Percentiles rank a stretch among this genome's conserved stretches.
phyloP scores from a whole-genome alignment of 2,329 filamentous ascomycete genomes.

The Ceratocystis huliohia region DNA sequence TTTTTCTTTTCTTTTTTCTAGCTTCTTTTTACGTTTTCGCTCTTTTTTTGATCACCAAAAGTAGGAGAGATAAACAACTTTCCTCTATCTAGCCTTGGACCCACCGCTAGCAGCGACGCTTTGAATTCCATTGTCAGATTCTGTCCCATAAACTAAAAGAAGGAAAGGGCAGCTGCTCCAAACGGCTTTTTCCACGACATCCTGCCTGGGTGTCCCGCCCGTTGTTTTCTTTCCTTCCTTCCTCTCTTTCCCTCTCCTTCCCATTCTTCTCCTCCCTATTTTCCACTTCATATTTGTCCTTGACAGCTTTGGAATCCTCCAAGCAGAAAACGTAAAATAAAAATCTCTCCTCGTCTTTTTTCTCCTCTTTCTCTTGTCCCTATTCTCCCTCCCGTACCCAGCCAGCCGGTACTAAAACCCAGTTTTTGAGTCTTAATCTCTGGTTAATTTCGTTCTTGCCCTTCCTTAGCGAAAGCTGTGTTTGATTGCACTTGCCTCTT shows the following conservation, averaged over 20 bases:
- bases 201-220: background rate
- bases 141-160: background rate
- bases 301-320: constrained; percentile 4
- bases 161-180: background rate
- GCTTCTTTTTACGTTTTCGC: background rate
- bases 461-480: background rate
- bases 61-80: background rate
- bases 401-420: background rate
- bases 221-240: background rate
- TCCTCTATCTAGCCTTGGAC: background rate
- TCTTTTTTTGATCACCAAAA: background rate
- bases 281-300: constrained; percentile 8
- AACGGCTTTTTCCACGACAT: background rate
- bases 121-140: background rate
- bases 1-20: background rate
- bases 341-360: background rate
- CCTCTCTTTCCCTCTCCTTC: background rate
- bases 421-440: background rate
- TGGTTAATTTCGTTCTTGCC: background rate
- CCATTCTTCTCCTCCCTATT: background rate
- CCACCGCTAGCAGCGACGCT: background rate
- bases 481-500: background rate
- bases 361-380: background rate
- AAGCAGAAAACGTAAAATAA: background rate
- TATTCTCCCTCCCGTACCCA: background rate